Evolutionary conservation across 768 basidiomycete species (phyloP).

Genomic region (Rhodotorula paludigena): DNA sequence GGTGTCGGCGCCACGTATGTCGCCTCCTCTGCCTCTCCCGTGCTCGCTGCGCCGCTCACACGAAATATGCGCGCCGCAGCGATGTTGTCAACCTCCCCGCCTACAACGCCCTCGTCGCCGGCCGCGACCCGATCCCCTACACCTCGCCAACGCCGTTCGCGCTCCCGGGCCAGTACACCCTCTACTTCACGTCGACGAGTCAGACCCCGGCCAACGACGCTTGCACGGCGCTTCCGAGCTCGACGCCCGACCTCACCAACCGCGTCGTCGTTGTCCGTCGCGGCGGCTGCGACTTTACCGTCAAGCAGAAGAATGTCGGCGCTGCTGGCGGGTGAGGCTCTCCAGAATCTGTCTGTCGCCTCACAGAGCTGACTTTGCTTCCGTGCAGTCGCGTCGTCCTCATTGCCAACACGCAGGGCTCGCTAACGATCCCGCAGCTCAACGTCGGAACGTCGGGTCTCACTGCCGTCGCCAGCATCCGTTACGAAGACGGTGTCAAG

Average conservation of each 20-base stretch:
- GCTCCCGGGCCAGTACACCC: slow-evolving; percentile 53
- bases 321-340: slow-evolving; percentile 53
- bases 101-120: slow-evolving; percentile 56
- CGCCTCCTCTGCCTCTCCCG: neutral
- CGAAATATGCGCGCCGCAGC: slow-evolving; percentile 43
- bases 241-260: slow-evolving; percentile 55
- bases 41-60: neutral
- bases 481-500: neutral
- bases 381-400: slow-evolving; percentile 47
- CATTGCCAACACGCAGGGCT: slow-evolving; percentile 16
- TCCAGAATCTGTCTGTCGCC: slow-evolving; percentile 46
- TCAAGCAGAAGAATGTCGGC: slow-evolving; percentile 56
- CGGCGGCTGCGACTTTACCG: slow-evolving; percentile 58
- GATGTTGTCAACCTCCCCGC: slow-evolving; percentile 54
- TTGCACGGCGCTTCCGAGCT: slow-evolving; percentile 57
- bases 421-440: neutral
- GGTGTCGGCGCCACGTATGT: slow-evolving; percentile 45
- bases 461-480: neutral
- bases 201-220: slow-evolving; percentile 57
- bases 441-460: neutral
- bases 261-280: slow-evolving; percentile 59
- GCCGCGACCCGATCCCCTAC: slow-evolving; percentile 56
- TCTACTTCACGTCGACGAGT: slow-evolving; percentile 61
- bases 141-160: slow-evolving; percentile 54
- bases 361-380: slow-evolving; percentile 49